Percentiles rank a stretch among this genome's conserved stretches.
phyloP scores from a whole-genome alignment of 2,329 filamentous ascomycete species.

The Nectriaceae sp. region DNA sequence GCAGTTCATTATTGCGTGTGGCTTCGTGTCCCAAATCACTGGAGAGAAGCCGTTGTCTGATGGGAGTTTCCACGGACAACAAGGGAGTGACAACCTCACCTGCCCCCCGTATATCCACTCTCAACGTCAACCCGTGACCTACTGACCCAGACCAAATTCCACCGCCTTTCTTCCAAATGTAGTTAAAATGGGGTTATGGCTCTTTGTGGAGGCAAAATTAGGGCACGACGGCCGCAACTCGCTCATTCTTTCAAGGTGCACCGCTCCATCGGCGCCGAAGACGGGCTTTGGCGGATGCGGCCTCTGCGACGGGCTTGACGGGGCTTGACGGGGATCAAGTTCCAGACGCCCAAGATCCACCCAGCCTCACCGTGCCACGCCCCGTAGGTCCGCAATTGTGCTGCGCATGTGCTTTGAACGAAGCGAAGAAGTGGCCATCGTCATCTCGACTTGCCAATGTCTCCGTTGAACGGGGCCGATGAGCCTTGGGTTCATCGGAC shows the following conservation, averaged over 20 bases:
- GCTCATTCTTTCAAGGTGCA: slow-evolving; percentile 14
- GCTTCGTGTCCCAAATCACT: no score
- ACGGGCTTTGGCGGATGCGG: slow-evolving; percentile 9
- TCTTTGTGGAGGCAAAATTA: slow-evolving; percentile 30
- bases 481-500: slow-evolving; percentile 16
- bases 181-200: slow-evolving; percentile 7
- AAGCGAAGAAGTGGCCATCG: slow-evolving; percentile 24
- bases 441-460: slow-evolving; percentile 25
- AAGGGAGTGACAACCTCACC: no score
- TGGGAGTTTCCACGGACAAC: no score
- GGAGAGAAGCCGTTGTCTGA: no score
- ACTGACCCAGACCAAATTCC: no score
- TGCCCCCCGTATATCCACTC: not conserved
- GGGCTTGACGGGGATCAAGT: slow-evolving; percentile 20
- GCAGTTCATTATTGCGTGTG: not conserved
- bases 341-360: slow-evolving; percentile 27
- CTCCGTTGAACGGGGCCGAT: slow-evolving; percentile 18
- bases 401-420: slow-evolving; percentile 23
- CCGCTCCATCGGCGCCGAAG: slow-evolving; percentile 27
- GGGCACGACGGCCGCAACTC: slow-evolving; percentile 30
- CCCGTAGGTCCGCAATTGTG: slow-evolving; percentile 17
- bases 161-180: no score
- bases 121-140: not conserved
- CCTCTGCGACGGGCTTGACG: not conserved
- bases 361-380: slow-evolving; percentile 28